A percentile compares a stretch with the other conserved stretches of the same genome.
These are phyloP conservation scores for Cyclanthera cordifolia DNA, from an alignment of 306 rosid species.

Conservation along the genomic window DNA sequence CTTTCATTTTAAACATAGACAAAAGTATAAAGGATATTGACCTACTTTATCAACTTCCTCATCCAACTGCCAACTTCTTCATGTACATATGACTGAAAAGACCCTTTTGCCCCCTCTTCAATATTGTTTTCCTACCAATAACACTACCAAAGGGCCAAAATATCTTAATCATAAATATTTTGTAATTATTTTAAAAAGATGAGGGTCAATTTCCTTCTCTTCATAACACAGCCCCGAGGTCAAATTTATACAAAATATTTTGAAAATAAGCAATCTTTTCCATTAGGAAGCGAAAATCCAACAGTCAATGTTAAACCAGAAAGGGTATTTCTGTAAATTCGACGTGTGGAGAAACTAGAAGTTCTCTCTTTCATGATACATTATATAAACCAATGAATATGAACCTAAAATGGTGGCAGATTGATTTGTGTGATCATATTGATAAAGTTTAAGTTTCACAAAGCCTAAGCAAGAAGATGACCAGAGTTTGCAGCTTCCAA, in stretches of 20 bases:
- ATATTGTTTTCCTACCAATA: constrained; percentile 8
- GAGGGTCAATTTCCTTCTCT: not conserved
- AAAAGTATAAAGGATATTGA: constrained; percentile 3
- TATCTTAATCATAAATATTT: not conserved
- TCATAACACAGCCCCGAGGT: not conserved
- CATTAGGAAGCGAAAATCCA: not conserved
- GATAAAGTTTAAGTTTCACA: not conserved
- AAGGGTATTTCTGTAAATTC: not conserved
- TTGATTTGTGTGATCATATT: constrained; percentile 4
- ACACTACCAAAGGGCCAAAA: constrained; percentile 1
- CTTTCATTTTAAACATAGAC: not conserved
- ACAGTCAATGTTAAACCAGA: not conserved
- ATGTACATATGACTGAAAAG: not conserved
- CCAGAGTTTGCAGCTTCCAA: not conserved
- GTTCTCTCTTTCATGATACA: not conserved
- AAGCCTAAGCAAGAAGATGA: not conserved
- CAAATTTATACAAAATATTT: not conserved
- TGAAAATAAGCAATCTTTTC: not conserved
- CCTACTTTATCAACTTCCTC: constrained; percentile 18
- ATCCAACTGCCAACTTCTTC: constrained; percentile 15
- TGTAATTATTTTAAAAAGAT: not conserved
- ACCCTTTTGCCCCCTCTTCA: constrained; percentile 9
- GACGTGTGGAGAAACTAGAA: not conserved
- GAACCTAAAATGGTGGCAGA: not conserved
- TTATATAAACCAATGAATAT: not conserved